Evolutionary conservation across 2,329 filamentous ascomycete species (phyloP).

Genomic region (Sarocladium brachiariae): DNA sequence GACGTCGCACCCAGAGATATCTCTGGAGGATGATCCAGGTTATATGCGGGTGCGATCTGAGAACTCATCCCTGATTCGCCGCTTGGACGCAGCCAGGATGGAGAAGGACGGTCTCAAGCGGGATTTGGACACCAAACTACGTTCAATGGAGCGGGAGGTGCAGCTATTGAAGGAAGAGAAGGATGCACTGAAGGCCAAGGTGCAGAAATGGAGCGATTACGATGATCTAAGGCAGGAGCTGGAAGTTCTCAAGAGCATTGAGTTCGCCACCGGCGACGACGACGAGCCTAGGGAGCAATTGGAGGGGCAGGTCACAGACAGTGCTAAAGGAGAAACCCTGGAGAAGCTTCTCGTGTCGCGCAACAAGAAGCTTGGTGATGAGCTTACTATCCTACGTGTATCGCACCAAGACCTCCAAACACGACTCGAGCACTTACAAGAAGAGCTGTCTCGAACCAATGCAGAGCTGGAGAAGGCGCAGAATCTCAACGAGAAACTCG

Average conservation of each 20-base stretch:
- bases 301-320: conserved; percentile 17
- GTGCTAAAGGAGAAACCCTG: conserved; percentile 65
- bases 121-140: conserved; percentile 66
- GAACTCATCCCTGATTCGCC: conserved; percentile 85
- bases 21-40: conserved; percentile 80
- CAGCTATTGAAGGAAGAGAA: conserved; percentile 70
- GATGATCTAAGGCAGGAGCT: conserved; percentile 94
- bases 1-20: conserved; percentile 50
- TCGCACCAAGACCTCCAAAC: conserved; percentile 88
- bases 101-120: conserved; percentile 79
- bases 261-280: conserved; percentile 87
- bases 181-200: conserved; percentile 70
- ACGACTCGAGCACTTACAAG: conserved; percentile 71
- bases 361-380: conserved; percentile 94
- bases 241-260: conserved; percentile 94
- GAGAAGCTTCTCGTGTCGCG: conserved; percentile 86
- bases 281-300: conserved; percentile 48
- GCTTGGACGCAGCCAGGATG: conserved; percentile 74
- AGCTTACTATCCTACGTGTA: conserved; percentile 85
- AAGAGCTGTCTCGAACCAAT: conserved; percentile 76
- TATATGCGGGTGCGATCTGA: conserved; percentile 87
- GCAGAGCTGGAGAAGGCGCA: conserved; percentile 80
- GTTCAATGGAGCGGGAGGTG: conserved; percentile 73
- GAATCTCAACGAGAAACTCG: conserved; percentile 78
- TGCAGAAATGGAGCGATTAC: conserved; percentile 88